Evolutionary conservation across 2,329 filamentous ascomycete species (phyloP).

Genomic region (Fusarium sambucinum): DNA sequence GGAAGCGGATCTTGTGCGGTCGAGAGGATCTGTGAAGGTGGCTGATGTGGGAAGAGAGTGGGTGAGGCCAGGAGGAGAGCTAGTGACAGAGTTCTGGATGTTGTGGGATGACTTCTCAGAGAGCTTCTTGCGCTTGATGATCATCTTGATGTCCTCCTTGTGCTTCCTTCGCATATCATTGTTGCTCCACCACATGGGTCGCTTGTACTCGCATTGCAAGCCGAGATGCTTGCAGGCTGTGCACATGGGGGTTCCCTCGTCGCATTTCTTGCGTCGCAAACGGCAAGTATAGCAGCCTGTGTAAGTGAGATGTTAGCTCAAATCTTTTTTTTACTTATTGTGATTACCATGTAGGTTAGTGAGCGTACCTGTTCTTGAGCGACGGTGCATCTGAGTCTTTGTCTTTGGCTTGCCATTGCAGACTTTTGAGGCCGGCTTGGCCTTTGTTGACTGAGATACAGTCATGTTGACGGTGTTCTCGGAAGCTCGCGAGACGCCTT

Average conservation of each 20-base stretch:
- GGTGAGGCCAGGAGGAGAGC: slow-evolving; percentile 81
- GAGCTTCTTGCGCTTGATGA: slow-evolving; percentile 97
- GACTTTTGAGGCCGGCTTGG: slow-evolving; percentile 68
- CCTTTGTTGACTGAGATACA: slow-evolving; percentile 68
- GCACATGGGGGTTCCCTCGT: slow-evolving; percentile 72
- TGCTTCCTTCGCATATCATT: slow-evolving; percentile 85
- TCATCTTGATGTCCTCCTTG: slow-evolving; percentile 96
- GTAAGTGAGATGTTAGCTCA: slow-evolving; percentile 23
- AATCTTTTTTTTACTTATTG: neutral
- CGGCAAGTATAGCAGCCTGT: slow-evolving; percentile 77
- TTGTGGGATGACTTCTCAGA: slow-evolving; percentile 80
- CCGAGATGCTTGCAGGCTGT: slow-evolving; percentile 79
- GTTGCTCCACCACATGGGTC: slow-evolving; percentile 97
- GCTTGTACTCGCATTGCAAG: slow-evolving; percentile 93
- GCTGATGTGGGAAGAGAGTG: slow-evolving; percentile 86
- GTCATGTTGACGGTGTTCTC: slow-evolving; percentile 68
- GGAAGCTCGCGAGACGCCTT: slow-evolving; percentile 62
- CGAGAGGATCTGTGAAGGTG: slow-evolving; percentile 79
- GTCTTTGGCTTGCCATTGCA: slow-evolving; percentile 70
- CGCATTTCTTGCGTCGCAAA: slow-evolving; percentile 76
- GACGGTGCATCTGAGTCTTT: slow-evolving; percentile 89
- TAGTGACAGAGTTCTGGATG: slow-evolving; percentile 64
- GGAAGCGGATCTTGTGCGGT: slow-evolving; percentile 79
- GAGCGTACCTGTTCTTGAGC: slow-evolving; percentile 90
- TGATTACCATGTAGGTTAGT: slow-evolving; percentile 48